Evolutionary conservation across 2,329 filamentous ascomycete species (phyloP).

Genomic region (Fusarium setosum): DNA sequence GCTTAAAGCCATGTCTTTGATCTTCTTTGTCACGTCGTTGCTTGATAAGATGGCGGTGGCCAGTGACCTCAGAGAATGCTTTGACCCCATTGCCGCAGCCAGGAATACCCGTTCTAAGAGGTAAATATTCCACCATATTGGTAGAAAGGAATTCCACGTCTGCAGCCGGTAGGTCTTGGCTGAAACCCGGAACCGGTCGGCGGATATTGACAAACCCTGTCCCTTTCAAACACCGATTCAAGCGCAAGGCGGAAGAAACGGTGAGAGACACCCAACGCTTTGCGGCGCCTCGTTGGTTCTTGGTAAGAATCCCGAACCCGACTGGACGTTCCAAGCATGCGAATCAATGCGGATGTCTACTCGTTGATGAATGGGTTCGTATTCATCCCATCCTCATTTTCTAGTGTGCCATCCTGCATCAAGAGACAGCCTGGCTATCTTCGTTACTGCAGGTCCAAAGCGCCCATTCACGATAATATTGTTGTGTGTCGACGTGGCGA

Average conservation of each 20-base stretch:
- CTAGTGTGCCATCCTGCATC: conserved; percentile 13
- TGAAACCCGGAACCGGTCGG: background rate
- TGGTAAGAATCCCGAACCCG: background rate
- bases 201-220: no score
- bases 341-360: conserved; percentile 21
- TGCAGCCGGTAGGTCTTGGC: background rate
- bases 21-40: background rate
- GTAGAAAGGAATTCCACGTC: accelerated
- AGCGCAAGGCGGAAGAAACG: background rate
- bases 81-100: background rate
- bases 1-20: background rate
- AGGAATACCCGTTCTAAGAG: background rate
- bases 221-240: background rate
- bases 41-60: background rate
- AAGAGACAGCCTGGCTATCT: conserved; percentile 11
- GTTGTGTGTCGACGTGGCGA: conserved; percentile 9
- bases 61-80: background rate
- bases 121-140: background rate
- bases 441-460: conserved; percentile 11
- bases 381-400: conserved; percentile 21
- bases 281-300: background rate
- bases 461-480: background rate
- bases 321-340: background rate
- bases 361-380: conserved; percentile 30
- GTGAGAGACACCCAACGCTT: background rate